Conservation (phyloP, 1,139 yeast genomes). For the Saccharomyces pastorianus region DNA sequence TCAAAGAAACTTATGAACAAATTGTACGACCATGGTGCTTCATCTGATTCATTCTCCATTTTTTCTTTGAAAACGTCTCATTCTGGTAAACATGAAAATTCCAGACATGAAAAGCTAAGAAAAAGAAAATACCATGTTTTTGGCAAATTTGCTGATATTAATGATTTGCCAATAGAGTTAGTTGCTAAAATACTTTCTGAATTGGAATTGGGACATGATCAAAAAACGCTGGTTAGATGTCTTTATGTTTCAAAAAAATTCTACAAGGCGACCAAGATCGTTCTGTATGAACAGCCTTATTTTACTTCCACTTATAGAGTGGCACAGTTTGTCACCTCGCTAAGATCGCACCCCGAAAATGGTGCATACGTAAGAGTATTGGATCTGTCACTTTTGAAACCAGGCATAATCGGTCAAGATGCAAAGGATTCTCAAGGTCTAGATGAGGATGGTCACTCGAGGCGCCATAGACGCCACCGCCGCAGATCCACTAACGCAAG, state of each 20-base stretch:
- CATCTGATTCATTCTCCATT: conserved; percentile 18
- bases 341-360: conserved; percentile 46
- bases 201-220: conserved; percentile 23
- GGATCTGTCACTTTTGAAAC: conserved; percentile 49
- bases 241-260: conserved; percentile 45
- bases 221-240: conserved; percentile 34
- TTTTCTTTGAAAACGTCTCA: conserved; percentile 21
- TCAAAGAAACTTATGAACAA: conserved; percentile 22
- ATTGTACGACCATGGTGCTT: conserved; percentile 15
- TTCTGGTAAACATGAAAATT: conserved; percentile 13
- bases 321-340: conserved; percentile 65
- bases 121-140: conserved; percentile 7
- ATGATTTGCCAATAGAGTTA: conserved; percentile 27
- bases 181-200: conserved; percentile 19
- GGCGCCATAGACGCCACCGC: neutral
- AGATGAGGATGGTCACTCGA: neutral
- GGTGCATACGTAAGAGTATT: conserved; percentile 49
- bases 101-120: conserved; percentile 16
- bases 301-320: conserved; percentile 65
- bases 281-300: conserved; percentile 45
- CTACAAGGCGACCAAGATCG: conserved; percentile 45
- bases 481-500: neutral
- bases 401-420: conserved; percentile 31
- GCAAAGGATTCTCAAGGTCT: conserved; percentile 31
- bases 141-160: conserved; percentile 12